phyloP scores from a whole-genome alignment of 2,329 filamentous ascomycete genomes.

The Leptoxyphium fumago region DNA sequence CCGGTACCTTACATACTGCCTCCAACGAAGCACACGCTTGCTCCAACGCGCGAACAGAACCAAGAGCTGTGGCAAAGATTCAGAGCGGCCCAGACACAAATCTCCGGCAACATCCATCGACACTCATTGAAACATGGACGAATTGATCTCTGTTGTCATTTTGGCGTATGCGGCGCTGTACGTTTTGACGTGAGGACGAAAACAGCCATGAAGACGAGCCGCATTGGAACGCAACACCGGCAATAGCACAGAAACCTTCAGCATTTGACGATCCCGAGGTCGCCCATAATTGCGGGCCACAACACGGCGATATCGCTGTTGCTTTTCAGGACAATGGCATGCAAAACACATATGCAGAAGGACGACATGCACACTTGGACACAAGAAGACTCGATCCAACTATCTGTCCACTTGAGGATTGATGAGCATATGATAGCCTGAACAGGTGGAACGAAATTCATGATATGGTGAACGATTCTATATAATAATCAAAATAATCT shows the following conservation, averaged over 20 bases:
- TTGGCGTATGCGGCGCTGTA: slow-evolving; percentile 7
- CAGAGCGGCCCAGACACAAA: too few species aligned
- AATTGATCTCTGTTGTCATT: slow-evolving; percentile 5
- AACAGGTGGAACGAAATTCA: background rate
- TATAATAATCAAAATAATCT: background rate
- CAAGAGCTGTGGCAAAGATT: too few species aligned
- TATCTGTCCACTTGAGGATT: background rate
- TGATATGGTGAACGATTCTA: background rate
- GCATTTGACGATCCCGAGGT: too few species aligned
- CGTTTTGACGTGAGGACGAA: slow-evolving; percentile 4
- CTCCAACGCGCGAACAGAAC: too few species aligned
- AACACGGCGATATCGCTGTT: too few species aligned
- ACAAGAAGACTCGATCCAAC: background rate
- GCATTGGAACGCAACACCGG: too few species aligned
- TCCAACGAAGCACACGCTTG: too few species aligned
- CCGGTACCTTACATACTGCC: too few species aligned
- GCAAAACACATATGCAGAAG: background rate
- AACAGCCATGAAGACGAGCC: background rate
- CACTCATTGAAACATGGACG: slow-evolving; percentile 2
- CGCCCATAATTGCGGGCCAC: too few species aligned
- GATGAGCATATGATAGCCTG: background rate
- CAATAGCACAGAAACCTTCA: too few species aligned
- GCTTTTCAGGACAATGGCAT: too few species aligned
- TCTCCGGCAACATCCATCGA: too few species aligned
- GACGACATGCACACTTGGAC: background rate